Percentiles rank a stretch among this genome's conserved stretches.
These are phyloP conservation scores for Magnusiomyces sp. DNA, from an alignment of 1,139 yeast species.

Conservation along the genomic window DNA sequence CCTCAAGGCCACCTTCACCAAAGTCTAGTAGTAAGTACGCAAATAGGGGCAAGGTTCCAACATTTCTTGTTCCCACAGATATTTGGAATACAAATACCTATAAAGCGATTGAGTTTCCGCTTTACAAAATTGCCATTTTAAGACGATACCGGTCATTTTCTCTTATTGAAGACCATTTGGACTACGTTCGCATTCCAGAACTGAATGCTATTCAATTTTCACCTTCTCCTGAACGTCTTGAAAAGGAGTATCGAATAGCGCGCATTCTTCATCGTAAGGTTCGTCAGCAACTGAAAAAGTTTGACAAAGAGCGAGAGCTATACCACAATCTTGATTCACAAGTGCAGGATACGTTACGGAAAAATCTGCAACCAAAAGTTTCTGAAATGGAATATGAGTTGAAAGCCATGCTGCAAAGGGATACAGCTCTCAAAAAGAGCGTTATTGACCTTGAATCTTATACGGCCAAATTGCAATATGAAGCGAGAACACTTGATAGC, in stretches of 20 bases:
- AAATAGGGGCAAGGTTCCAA: background rate
- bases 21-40: background rate
- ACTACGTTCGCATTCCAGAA: background rate
- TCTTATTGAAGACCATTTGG: conserved; percentile 10
- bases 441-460: conserved; percentile 58
- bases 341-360: background rate
- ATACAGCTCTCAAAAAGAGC: conserved; percentile 36
- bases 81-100: conserved; percentile 3
- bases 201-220: background rate
- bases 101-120: conserved; percentile 1
- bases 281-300: background rate
- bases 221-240: background rate
- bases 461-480: conserved; percentile 72
- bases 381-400: conserved; percentile 17
- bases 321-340: background rate
- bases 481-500: conserved; percentile 60
- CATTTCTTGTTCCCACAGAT: background rate
- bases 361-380: conserved; percentile 7
- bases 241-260: background rate
- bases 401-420: conserved; percentile 18
- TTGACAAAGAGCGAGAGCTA: background rate
- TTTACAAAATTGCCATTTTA: conserved; percentile 7
- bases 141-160: conserved; percentile 12
- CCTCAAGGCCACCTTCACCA: background rate
- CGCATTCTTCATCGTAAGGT: background rate